Percentiles rank a stretch among this genome's conserved stretches.
phyloP scores from a whole-genome alignment of 2,329 filamentous ascomycete species.

The Epichloe baconii region DNA sequence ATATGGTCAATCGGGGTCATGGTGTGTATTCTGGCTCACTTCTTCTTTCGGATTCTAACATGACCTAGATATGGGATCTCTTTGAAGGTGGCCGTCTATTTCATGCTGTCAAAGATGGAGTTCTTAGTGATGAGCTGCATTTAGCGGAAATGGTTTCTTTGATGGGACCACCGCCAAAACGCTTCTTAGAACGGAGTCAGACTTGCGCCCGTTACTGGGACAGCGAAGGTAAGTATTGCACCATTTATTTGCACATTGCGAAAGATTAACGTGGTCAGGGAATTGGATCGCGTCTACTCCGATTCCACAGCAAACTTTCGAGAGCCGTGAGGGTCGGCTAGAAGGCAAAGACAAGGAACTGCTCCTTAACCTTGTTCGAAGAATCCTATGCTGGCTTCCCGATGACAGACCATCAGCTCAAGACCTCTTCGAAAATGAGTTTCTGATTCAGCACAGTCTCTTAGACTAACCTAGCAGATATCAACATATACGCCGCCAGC shows the following conservation, averaged over 20 bases:
- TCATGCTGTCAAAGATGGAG: slow-evolving; percentile 9
- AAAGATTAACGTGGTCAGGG: too few relatives aligned
- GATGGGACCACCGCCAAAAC: slow-evolving; percentile 20
- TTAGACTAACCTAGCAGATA: too few relatives aligned
- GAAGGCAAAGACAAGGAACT: too few relatives aligned
- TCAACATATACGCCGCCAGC: too few relatives aligned
- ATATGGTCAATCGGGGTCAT: slow-evolving; percentile 22
- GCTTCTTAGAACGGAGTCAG: slow-evolving; percentile 18
- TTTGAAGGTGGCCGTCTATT: slow-evolving; percentile 19
- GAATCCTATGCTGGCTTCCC: too few relatives aligned
- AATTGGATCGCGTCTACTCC: too few relatives aligned
- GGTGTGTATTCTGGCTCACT: slow-evolving; percentile 9
- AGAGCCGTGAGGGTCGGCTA: too few relatives aligned
- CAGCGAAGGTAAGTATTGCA: neutral
- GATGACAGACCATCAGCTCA: too few relatives aligned
- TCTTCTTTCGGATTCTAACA: neutral
- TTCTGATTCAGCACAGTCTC: too few relatives aligned
- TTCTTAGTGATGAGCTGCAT: slow-evolving; percentile 15
- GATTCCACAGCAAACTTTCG: too few relatives aligned
- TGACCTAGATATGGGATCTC: slow-evolving; percentile 18
- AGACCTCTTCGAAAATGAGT: too few relatives aligned
- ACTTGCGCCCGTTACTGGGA: neutral
- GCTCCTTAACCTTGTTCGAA: too few relatives aligned
- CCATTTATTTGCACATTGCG: neutral
- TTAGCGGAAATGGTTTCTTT: slow-evolving; percentile 24